Evolutionary conservation across 805 yeast species (phyloP), one percentile per base, ranked within the genome.

Genomic region (Groenewaldozyma tartarivorans): DNA sequence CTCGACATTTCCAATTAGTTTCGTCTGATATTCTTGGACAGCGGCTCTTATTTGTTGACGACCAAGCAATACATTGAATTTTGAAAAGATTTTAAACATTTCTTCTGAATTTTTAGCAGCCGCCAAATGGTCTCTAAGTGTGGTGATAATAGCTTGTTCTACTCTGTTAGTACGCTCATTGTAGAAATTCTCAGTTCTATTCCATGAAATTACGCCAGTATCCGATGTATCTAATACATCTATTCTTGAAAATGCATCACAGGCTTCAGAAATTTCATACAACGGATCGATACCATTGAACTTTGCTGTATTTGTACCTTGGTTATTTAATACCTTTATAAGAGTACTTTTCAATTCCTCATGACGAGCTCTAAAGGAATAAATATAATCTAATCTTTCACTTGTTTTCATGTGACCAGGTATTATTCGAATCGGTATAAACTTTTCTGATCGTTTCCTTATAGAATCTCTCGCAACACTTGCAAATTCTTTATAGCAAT

Each of bases 361-460:
- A 48, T 85, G 90, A 9, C 68, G 64, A 0, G 49, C 42, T 45
- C 88, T 65, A 48, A 85, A 71, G 0, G 52, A 49, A 3, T 51
- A 52, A 1, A 80, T 47, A 24, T 66, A 63, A 1, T 58, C 62
- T 1, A 80, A 39, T 22, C 77, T 60, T 1, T 69, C 70, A 43
- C 62, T 67, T 1, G 72, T 56, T 9, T 46, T 47, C 1, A 40
- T 32, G 33, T 66, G 71, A 2, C 69, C 61, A 5, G 76, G 68
- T n/a, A 63, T 64, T 6, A 86, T 66, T 43, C 77, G 74, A 17
- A 85, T 73, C 18, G 79, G 71, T 11, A 80, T 69, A 53, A 81
- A 80, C 44, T 76, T 77, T 41, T 82, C 90, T 5, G 77, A 75
- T 33, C 92, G 62, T 50, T 78, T 82, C 47, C 96, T 66, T 32